Evolutionary conservation across 192 early-diverging fungal genomes (phyloP), one percentile per base, ranked within the genome.

Genomic region (Coemansia sp.): DNA sequence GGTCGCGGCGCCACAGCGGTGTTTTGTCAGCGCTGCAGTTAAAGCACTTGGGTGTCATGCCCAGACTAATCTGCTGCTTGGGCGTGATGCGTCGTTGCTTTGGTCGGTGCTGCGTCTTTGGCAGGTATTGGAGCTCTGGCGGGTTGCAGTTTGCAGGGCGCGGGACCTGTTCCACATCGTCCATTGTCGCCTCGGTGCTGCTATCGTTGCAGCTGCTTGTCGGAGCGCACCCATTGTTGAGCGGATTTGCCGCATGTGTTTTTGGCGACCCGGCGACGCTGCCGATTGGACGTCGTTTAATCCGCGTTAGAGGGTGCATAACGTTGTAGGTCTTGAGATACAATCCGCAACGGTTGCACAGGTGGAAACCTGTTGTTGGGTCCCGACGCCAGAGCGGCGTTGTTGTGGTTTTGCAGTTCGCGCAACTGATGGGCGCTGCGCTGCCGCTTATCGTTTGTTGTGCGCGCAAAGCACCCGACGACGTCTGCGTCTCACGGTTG

Each of bases 1-100:
- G 87, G 73, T 95, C 88, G n/a, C 95, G 82, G 5, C 97, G 88
- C 97, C 97, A 99, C 32, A 99, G 84, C 1, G 95, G 90, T 4
- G 97, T 99, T n/a, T 88, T 90, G 33, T 89, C 93, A 2, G 92
- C 94, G 15, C 64, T 45, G 76, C 95, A 98, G 82, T 97, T 95
- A 40, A 70, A 82, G 70, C 94, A 96, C 41, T 54, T 59, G n/a
- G 82, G 73, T 25, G 73, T 81, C 34, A 81, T 72, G 6, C 79
- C 79, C 54, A 66, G 62, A 48, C 71, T 70, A 11, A 81, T 73
- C 79, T 76, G 79, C 67, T 81, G 79, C 70, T 81, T 81, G 49
- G 79, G 79, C 48, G 79, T 76, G 25, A 81, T 63, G 9, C 79
- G 73, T 54, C 62, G 59, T 13, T 45, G 42, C 33, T 61, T 68